These are phyloP conservation scores for Phytophthora hibernalis DNA, from an alignment of 352 stramenopile genomes.

Conservation along the genomic window DNA sequence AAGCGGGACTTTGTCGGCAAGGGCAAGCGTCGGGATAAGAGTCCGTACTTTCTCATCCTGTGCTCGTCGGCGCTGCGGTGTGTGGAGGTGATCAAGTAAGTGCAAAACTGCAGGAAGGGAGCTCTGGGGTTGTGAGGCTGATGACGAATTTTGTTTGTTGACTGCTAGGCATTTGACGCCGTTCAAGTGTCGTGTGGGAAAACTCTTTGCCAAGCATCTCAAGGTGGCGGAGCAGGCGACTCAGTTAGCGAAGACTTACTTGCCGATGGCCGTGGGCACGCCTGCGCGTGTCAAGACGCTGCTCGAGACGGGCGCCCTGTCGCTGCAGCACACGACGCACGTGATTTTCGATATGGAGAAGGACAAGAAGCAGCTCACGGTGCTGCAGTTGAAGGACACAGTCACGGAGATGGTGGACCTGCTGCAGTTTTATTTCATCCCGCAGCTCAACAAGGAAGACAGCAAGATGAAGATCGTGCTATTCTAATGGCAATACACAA, in stretches of 20 bases:
- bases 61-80: conserved; percentile 92
- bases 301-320: conserved; percentile 78
- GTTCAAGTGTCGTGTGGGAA: conserved; percentile 93
- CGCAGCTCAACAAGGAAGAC: conserved; percentile 54
- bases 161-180: conserved; percentile 60
- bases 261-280: conserved; percentile 85
- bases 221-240: conserved; percentile 91
- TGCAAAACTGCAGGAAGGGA: conserved; percentile 17
- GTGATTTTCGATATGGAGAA: conserved; percentile 89
- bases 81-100: conserved; percentile 94
- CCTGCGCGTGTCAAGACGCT: conserved; percentile 81
- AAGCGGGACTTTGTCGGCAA: conserved; percentile 83
- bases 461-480: conserved; percentile 76
- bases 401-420: conserved; percentile 81
- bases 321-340: conserved; percentile 80
- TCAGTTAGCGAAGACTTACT: conserved; percentile 72
- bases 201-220: conserved; percentile 97
- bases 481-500: conserved; percentile 46
- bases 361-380: conserved; percentile 87
- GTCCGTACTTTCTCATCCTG: conserved; percentile 92
- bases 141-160: conserved; percentile 6
- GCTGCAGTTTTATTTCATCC: conserved; percentile 79
- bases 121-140: conserved; percentile 20
- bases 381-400: conserved; percentile 89
- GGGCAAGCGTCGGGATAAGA: conserved; percentile 87